Base-by-base conservation (phyloP, 2,329 filamentous ascomycete species). In the Salinomyces thailandicus region DNA sequence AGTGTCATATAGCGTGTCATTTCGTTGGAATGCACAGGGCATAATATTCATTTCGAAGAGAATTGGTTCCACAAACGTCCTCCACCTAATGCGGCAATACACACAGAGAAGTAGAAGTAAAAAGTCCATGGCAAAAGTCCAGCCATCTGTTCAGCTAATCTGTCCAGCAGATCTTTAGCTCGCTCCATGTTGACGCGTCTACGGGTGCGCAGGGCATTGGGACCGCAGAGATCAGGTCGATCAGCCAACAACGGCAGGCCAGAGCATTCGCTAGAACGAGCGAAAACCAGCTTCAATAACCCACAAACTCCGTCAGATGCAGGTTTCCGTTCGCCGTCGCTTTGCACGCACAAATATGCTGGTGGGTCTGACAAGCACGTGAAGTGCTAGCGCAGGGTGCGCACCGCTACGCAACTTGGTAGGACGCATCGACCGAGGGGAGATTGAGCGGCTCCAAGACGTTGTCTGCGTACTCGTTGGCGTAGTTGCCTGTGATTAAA, bases 381-480 rank as follows among this genome's bases (percentile, higher is more conserved):
- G 35, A 41, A 41, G 31, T n/a, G n/a, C n/a, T n/a, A n/a, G n/a
- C n/a, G n/a, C n/a, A n/a, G n/a, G n/a, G n/a, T n/a, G n/a, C n/a
- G n/a, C n/a, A n/a, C n/a, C n/a, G n/a, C n/a, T n/a, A n/a, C n/a
- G n/a, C n/a, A n/a, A n/a, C n/a, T n/a, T n/a, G n/a, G n/a, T n/a
- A n/a, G n/a, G n/a, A n/a, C n/a, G n/a, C n/a, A n/a, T n/a, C n/a
- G n/a, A n/a, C n/a, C n/a, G n/a, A n/a, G n/a, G n/a, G n/a, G n/a
- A n/a, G n/a, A n/a, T n/a, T n/a, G n/a, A 18, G 53, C 12, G 71
- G 67, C 18, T 45, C 15, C 4, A 56, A 51, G 17, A 80, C 67
- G 48, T 79, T 75, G 31, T 51, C 49, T 34, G 46, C 68, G 49
- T 75, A 80, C 49, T 70, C 58, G 41, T 65, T 67, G 11, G 49